phyloP scores from a whole-genome alignment of 2,329 filamentous ascomycete genomes.

The Aureobasidium sp. region DNA sequence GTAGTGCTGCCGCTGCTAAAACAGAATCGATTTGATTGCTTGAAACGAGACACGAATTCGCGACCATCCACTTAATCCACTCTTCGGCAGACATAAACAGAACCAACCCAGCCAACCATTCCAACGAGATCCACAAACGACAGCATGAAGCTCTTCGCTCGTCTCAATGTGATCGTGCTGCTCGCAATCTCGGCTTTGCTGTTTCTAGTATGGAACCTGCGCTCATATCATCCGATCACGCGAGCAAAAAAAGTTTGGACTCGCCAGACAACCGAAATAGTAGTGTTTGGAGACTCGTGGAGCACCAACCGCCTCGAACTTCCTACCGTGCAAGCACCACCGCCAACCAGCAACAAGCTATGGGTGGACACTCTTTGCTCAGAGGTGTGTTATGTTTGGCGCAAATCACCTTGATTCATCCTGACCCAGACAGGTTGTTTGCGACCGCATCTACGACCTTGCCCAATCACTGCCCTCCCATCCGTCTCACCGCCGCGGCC shows the following conservation, averaged over 20 bases:
- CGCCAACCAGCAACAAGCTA: background rate
- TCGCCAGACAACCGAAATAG: background rate
- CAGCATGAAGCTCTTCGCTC: constrained; percentile 14
- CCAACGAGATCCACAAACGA: background rate
- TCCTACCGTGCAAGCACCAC: background rate
- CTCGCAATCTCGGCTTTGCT: constrained; percentile 8
- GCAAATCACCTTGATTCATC: background rate
- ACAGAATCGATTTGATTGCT: constrained; percentile 12
- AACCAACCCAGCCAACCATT: background rate
- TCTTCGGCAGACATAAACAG: background rate
- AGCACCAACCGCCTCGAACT: constrained; percentile 13
- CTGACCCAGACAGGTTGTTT: constrained; percentile 14
- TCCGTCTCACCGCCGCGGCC: background rate
- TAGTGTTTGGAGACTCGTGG: constrained; percentile 16
- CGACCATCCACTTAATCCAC: background rate
- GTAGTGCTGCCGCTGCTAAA: background rate
- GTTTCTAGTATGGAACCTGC: background rate
- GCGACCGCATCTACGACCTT: constrained; percentile 12
- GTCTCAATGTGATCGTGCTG: constrained; percentile 13
- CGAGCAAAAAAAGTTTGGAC: constrained; percentile 13
- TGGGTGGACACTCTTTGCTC: constrained; percentile 14
- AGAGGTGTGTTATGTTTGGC: constrained; percentile 6
- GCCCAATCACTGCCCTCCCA: constrained; percentile 3
- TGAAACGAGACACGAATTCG: background rate
- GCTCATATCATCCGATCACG: constrained; percentile 8